Evolutionary conservation across 2,329 filamentous ascomycete species (phyloP).

Genomic region (Berkeleyomyces basicola): DNA sequence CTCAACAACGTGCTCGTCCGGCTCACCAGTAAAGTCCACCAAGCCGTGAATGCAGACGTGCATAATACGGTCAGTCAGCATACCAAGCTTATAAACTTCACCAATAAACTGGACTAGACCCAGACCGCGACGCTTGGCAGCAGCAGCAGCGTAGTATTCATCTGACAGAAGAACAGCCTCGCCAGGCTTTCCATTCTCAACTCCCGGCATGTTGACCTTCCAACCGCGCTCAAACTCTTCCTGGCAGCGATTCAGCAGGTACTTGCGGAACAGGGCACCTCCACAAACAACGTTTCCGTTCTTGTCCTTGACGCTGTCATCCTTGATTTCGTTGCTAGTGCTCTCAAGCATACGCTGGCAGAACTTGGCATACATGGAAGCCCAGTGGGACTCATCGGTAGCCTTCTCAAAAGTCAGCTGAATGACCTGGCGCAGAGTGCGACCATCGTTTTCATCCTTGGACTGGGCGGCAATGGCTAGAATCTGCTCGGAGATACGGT

Average conservation of each 20-base stretch:
- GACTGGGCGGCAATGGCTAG: conserved; percentile 84
- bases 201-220: conserved; percentile 69
- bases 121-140: conserved; percentile 89
- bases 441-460: conserved; percentile 85
- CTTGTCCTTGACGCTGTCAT: conserved; percentile 89
- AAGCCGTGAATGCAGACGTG: conserved; percentile 97
- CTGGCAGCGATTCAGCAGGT: conserved; percentile 93
- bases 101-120: conserved; percentile 98
- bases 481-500: conserved; percentile 87
- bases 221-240: conserved; percentile 98
- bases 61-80: conserved; percentile 99
- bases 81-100: conserved; percentile 95
- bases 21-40: conserved; percentile 82
- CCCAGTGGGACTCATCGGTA: conserved; percentile 96
- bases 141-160: conserved; percentile 87
- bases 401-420: conserved; percentile 99
- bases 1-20: conserved; percentile 92
- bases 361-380: conserved; percentile 97
- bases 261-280: conserved; percentile 93
- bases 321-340: conserved; percentile 88
- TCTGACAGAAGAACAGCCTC: conserved; percentile 80
- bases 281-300: conserved; percentile 74
- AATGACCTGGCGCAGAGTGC: conserved; percentile 91
- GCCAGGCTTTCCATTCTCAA: conserved; percentile 27
- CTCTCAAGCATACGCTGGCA: conserved; percentile 91